Base-by-base conservation (phyloP, 1,284 basidiomycete species). In the Schizophyllum amplum region DNA sequence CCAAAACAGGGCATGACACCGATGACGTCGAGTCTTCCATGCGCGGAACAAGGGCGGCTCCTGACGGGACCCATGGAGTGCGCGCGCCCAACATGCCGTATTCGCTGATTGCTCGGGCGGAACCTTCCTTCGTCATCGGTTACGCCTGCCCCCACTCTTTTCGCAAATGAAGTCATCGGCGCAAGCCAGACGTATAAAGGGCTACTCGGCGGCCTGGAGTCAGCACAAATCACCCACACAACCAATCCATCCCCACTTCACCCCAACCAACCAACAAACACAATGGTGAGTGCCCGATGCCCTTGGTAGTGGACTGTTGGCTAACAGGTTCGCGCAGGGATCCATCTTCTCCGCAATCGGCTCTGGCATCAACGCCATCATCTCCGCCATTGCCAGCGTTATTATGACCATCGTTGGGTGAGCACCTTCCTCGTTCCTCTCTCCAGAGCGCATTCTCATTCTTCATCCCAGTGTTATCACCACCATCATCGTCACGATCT, bases 311-410 rank as follows among this genome's bases (percentile, higher is more conserved):
- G n/a, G n/a, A n/a, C n/a, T n/a, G n/a, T n/a, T n/a, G 13, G 33
- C 33, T 42, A 9, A 42, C 33, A 17, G 17, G 33, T n/a, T n/a
- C 33, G 17, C 33, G 46, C 59, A 84, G 83, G 83, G 83, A 42
- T 75, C 81, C n/a, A 73, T 85, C 51, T 71, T 85, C 64, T 83
- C 81, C 63, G 78, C 83, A 47, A 85, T 85, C 55, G 83, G 80
- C 22, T 62, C 67, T 55, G 82, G 74, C 24, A 80, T 86, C 59
- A 79, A 77, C 56, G 70, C 79, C 59, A 67, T 86, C 57, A 75
- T 86, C 64, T 75, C 74, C 55, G 83, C 80, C 20, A 81, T 86
- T 55, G 82, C 81, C 15, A 63, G 62, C 56, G 72, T 86, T 4
- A 68, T 85, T 58, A 79, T 80, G 76, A 71, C 82, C 51, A 83